Evolutionary conservation across 805 yeast genomes (phyloP).

Genomic region (Starmerella asiatica): DNA sequence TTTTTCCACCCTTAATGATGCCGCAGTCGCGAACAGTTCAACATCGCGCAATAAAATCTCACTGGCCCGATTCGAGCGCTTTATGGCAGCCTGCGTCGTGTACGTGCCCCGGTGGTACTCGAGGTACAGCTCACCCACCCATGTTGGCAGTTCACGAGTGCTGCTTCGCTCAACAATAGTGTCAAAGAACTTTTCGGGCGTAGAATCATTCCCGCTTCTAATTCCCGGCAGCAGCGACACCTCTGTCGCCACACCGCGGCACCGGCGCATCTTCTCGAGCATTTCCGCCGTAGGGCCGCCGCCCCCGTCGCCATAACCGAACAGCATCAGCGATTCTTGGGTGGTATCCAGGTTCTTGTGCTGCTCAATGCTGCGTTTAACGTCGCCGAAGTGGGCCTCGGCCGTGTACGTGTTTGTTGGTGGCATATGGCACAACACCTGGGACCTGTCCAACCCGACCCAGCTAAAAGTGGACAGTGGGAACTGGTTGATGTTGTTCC

Average conservation of each 20-base stretch:
- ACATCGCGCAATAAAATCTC: constrained; percentile 74
- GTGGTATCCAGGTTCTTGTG: constrained; percentile 74
- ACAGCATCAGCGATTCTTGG: constrained; percentile 67
- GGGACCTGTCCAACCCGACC: constrained; percentile 90
- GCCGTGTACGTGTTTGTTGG: constrained; percentile 95
- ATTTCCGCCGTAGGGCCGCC: constrained; percentile 94
- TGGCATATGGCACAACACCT: constrained; percentile 93
- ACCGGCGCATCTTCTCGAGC: constrained; percentile 83
- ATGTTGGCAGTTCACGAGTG: constrained; percentile 51
- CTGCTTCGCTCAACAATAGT: constrained; percentile 47
- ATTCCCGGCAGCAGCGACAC: constrained; percentile 61
- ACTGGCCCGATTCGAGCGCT: constrained; percentile 60
- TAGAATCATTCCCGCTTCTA: constrained; percentile 44
- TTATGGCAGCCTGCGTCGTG: constrained; percentile 82
- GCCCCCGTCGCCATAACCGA: constrained; percentile 96
- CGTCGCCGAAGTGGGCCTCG: constrained; percentile 84
- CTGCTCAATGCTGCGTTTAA: constrained; percentile 59
- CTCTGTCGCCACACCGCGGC: constrained; percentile 73
- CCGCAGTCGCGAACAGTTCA: constrained; percentile 71
- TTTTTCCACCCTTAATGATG: constrained; percentile 34
- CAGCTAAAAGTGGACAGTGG: constrained; percentile 88
- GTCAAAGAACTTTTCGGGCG: constrained; percentile 71
- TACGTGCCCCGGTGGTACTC: constrained; percentile 97
- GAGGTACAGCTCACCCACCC: constrained; percentile 88
- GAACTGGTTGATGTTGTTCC: constrained; percentile 89